Conservation (phyloP, 306 rosid genomes). For the Lagenaria siceraria region DNA sequence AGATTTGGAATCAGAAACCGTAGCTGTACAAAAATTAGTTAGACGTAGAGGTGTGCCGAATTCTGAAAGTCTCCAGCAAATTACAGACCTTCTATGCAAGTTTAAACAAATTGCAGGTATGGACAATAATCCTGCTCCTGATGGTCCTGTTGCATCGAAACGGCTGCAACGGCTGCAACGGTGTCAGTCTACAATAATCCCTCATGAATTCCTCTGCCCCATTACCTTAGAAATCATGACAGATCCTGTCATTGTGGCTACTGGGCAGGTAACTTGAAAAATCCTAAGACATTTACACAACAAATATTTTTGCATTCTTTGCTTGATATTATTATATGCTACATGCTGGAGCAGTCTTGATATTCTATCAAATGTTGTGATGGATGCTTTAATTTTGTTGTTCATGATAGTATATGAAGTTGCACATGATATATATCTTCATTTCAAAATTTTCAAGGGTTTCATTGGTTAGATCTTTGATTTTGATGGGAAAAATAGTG, state of each 20-base stretch:
- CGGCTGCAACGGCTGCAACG: conserved; percentile 32
- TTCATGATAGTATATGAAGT: background rate
- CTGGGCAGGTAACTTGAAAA: conserved; percentile 60
- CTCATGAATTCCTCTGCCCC: conserved; percentile 86
- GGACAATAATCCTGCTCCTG: conserved; percentile 29
- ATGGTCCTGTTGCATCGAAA: conserved; percentile 33
- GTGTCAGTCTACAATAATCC: conserved; percentile 50
- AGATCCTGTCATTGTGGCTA: conserved; percentile 78
- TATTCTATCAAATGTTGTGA: background rate
- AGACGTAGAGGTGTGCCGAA: conserved; percentile 40
- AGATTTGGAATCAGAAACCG: conserved; percentile 51
- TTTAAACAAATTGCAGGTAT: conserved; percentile 48
- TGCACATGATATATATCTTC: too few species aligned
- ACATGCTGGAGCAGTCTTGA: background rate
- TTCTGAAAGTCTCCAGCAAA: conserved; percentile 36
- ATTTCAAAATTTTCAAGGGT: background rate
- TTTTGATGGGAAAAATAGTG: background rate
- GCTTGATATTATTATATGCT: background rate
- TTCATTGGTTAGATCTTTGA: background rate
- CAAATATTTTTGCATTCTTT: background rate
- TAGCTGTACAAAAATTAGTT: conserved; percentile 41
- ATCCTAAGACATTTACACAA: background rate
- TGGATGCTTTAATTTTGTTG: background rate
- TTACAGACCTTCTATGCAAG: conserved; percentile 45
- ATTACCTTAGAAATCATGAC: conserved; percentile 79